Evolutionary conservation across 192 early-diverging fungal genomes (phyloP).

Genomic region (Coemansia sp.): DNA sequence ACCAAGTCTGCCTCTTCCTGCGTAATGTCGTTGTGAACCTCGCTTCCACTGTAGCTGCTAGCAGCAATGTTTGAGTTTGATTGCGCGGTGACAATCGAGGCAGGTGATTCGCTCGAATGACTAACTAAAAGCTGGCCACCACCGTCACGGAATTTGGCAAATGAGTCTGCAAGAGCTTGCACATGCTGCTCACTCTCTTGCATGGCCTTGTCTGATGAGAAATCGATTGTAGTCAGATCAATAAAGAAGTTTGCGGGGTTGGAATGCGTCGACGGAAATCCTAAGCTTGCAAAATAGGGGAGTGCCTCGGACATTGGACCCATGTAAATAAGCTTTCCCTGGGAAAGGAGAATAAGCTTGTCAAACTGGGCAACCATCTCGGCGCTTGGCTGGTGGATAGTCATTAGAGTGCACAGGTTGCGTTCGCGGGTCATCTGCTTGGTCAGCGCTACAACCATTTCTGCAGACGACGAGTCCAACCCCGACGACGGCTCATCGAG

Average conservation of each 20-base stretch:
- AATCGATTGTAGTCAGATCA: slow-evolving; percentile 49
- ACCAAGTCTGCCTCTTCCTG: slow-evolving; percentile 1
- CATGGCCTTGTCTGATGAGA: slow-evolving; percentile 19
- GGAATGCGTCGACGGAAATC: slow-evolving; percentile 51
- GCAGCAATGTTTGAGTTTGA: not conserved
- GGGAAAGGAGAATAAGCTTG: slow-evolving; percentile 61
- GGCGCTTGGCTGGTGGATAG: no score
- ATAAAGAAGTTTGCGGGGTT: slow-evolving; percentile 63
- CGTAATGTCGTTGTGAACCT: slow-evolving; percentile 5
- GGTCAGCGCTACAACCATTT: slow-evolving; percentile 51
- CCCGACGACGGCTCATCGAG: no score
- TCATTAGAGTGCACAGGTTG: slow-evolving; percentile 64
- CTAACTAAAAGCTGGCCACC: not conserved
- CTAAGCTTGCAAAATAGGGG: slow-evolving; percentile 33
- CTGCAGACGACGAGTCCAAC: no score
- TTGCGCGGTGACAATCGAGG: not conserved
- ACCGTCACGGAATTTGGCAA: slow-evolving; percentile 4
- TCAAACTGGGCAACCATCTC: slow-evolving; percentile 71
- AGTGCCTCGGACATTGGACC: slow-evolving; percentile 32
- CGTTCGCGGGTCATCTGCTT: slow-evolving; percentile 45
- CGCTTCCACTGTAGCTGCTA: not conserved
- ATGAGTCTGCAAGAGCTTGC: slow-evolving; percentile 4
- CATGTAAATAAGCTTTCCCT: slow-evolving; percentile 54
- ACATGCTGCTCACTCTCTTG: slow-evolving; percentile 19
- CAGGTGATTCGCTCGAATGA: not conserved